Conservation (phyloP, 1,139 yeast genomes). For the Taphrina flavorubra region DNA sequence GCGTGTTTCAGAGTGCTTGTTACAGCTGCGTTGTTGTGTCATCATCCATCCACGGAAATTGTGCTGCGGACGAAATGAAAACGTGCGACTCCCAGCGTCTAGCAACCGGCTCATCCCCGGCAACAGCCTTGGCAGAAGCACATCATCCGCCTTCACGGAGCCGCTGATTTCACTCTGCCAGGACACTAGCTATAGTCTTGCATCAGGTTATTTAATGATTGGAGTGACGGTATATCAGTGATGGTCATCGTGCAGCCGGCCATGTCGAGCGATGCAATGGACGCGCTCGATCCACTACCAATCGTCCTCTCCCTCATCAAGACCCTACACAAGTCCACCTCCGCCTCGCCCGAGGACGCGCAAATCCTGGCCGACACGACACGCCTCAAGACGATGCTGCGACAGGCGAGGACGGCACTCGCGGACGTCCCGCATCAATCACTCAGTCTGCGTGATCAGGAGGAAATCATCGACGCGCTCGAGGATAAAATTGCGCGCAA, state of each 20-base stretch:
- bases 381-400: slow-evolving; percentile 15
- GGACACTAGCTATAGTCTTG: neutral
- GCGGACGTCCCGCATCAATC: slow-evolving; percentile 7
- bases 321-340: neutral
- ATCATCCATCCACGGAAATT: neutral
- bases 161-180: neutral
- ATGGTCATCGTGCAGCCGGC: no score
- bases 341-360: slow-evolving; percentile 11
- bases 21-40: slow-evolving; percentile 1
- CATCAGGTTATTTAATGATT: neutral
- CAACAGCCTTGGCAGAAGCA: neutral
- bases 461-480: slow-evolving; percentile 3
- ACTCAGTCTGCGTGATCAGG: slow-evolving; percentile 15
- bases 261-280: slow-evolving; percentile 6
- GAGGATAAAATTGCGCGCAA: neutral
- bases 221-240: no score
- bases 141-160: neutral
- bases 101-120: slow-evolving; percentile 8
- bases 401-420: slow-evolving; percentile 3
- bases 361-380: slow-evolving; percentile 7
- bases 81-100: neutral
- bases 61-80: slow-evolving; percentile 4
- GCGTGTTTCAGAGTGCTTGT: neutral
- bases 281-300: slow-evolving; percentile 17
- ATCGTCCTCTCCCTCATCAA: slow-evolving; percentile 5